Base-by-base conservation (phyloP, 257 asterid genomes). In the Rehmannia glutinosa region DNA sequence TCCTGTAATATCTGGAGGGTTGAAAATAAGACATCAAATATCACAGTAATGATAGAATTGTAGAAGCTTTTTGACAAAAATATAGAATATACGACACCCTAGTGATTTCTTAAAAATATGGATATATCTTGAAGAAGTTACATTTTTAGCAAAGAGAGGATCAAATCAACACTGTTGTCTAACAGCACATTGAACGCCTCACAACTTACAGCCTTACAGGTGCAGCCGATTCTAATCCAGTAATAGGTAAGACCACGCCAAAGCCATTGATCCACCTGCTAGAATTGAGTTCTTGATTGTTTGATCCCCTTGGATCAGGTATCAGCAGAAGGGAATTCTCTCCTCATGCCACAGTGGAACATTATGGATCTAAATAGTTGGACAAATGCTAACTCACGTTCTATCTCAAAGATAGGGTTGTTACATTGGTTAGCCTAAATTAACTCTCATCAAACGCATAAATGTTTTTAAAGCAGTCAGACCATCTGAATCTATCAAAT, bases 1-100 rank as follows among this genome's bases (percentile, higher is more conserved):
- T 78, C 95, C 42, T 62, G 68, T 70, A 89, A 69, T 77, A 84
- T 71, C 96, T 89, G 86, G 64, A 64, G 59, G 62, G 57, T 69
- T 45, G 75, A 33, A 39, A 73, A 51, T 35, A 69, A 23, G 45
- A 39, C 66, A 51, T 70, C 43, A 70, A 39, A 23, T 25, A 23
- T 27, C 56, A 32, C 28, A 46, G 60, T 25, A 19, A 50, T 33
- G 53, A 20, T 23, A 15, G 20, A 41, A 43, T 12, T n/a, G 59
- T 1, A 25, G 25, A 10, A 3, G 35, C 30, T 16, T 46, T n/a
- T 16, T 11, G 2, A 28, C 35, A 39, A 15, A 19, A 51, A 20
- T 24, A 28, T 11, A 56, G 23, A 36, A 50, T 10, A 61, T 13
- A n/a, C n/a, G 10, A 35, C 38, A 55, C 12, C 64, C 30, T 23